These are phyloP conservation scores for Piromyces finnis DNA, from an alignment of 192 early-diverging fungal genomes.

Conservation along the genomic window DNA sequence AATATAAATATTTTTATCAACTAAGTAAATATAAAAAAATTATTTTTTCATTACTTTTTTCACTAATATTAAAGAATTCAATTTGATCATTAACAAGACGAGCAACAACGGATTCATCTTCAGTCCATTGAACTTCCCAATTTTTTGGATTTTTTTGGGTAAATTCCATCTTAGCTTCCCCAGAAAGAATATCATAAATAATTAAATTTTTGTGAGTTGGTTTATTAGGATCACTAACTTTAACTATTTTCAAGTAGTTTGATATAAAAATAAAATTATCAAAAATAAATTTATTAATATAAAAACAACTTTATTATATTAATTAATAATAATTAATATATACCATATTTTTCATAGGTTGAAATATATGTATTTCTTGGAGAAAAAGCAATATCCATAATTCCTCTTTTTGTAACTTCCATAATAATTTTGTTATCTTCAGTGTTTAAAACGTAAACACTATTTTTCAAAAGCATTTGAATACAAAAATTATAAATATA, in stretches of 20 bases:
- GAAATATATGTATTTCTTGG: constrained; percentile 72
- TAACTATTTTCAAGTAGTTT: constrained; percentile 38
- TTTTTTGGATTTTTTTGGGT: constrained; percentile 62
- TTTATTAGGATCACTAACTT: constrained; percentile 34
- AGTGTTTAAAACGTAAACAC: constrained; percentile 59
- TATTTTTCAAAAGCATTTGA: no score
- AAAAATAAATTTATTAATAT: no score
- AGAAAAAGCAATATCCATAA: constrained; percentile 80
- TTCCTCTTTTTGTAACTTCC: constrained; percentile 39
- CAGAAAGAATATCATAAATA: constrained; percentile 60
- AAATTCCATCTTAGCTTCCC: constrained; percentile 48
- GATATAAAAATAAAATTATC: no score
- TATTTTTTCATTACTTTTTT: no score
- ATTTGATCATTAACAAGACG: constrained; percentile 73
- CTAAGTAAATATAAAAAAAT: no score
- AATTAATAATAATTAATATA: no score
- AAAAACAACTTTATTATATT: no score
- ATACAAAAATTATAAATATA: no score
- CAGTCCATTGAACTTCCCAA: constrained; percentile 86
- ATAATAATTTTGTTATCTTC: constrained; percentile 34
- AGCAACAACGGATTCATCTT: constrained; percentile 72
- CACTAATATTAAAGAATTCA: constrained; percentile 62
- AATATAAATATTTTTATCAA: no score
- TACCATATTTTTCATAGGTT: constrained; percentile 75
- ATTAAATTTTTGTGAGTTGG: constrained; percentile 57